These are phyloP conservation scores for Pontederia paniculata DNA, from an alignment of 176 grass and related monocot species.

Conservation along the genomic window DNA sequence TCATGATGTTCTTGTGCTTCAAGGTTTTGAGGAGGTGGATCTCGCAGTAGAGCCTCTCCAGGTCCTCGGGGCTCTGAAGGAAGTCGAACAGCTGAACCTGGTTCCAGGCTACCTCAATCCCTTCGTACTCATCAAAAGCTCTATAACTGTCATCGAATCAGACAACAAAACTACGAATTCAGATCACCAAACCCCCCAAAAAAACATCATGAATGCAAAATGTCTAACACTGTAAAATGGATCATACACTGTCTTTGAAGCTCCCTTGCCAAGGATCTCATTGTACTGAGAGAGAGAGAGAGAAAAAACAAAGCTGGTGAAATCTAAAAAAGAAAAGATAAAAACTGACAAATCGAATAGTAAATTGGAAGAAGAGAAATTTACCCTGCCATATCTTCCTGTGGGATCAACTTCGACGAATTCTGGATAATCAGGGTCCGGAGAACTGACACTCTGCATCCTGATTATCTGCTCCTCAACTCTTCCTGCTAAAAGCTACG, in stretches of 20 bases:
- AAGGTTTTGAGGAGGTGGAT: slow-evolving; percentile 97
- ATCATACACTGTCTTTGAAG: slow-evolving; percentile 97
- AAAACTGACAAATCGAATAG: slow-evolving; percentile 13
- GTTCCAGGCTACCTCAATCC: slow-evolving; percentile 98
- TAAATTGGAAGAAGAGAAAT: slow-evolving; percentile 1
- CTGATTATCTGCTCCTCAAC: slow-evolving; percentile 3
- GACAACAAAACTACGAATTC: not conserved
- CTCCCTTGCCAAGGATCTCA: slow-evolving; percentile 87
- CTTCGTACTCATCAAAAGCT: slow-evolving; percentile 87
- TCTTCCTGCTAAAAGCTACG: not conserved
- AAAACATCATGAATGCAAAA: not conserved
- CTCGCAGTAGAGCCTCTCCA: slow-evolving; percentile 97
- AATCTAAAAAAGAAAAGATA: not conserved
- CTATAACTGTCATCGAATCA: slow-evolving; percentile 45
- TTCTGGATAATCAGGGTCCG: slow-evolving; percentile 32
- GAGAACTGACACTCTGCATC: slow-evolving; percentile 46
- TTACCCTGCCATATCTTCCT: slow-evolving; percentile 96
- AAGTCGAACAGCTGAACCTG: slow-evolving; percentile 92
- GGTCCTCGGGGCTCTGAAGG: slow-evolving; percentile 66
- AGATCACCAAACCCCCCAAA: not conserved
- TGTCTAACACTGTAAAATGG: not conserved
- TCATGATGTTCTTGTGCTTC: slow-evolving; percentile 91
- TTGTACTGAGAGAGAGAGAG: slow-evolving; percentile 42
- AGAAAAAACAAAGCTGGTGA: not conserved
- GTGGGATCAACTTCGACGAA: slow-evolving; percentile 89